Evolutionary conservation across 192 early-diverging fungal genomes (phyloP).

Genomic region (Linnemannia exigua): DNA sequence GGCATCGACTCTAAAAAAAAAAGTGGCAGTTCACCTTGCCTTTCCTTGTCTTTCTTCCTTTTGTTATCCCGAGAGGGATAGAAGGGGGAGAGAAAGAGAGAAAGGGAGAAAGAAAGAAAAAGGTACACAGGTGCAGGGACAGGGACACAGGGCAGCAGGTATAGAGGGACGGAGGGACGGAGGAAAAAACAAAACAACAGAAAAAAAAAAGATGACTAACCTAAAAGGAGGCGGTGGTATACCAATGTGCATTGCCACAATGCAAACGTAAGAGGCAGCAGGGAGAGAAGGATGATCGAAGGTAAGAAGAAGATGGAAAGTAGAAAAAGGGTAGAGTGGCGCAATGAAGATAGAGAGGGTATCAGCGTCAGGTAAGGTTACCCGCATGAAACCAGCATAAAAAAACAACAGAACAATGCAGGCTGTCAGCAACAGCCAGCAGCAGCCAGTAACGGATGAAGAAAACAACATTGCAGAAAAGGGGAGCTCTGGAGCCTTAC

Average conservation of each 20-base stretch:
- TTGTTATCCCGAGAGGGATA: not conserved
- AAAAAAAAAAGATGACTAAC: not conserved
- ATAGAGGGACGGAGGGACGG: not conserved
- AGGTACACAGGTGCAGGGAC: not conserved
- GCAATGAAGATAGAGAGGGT: not conserved
- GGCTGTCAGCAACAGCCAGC: not conserved
- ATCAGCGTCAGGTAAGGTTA: not conserved
- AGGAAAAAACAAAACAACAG: not conserved
- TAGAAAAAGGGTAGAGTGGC: not conserved
- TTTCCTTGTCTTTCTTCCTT: not conserved
- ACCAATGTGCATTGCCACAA: not conserved
- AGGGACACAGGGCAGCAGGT: no score
- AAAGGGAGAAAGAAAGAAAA: not conserved
- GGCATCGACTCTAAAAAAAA: not conserved
- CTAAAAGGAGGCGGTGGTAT: slow-evolving; percentile 9
- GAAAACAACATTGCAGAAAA: not conserved
- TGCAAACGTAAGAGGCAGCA: not conserved
- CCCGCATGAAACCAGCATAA: not conserved
- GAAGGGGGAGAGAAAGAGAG: not conserved
- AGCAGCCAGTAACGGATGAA: not conserved
- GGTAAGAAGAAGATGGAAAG: not conserved
- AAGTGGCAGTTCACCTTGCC: not conserved
- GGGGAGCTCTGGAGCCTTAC: not conserved
- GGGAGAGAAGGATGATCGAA: not conserved
- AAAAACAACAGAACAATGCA: not conserved